phyloP scores from a whole-genome alignment of 768 basidiomycete species.

The Leccinum uliginosum region DNA sequence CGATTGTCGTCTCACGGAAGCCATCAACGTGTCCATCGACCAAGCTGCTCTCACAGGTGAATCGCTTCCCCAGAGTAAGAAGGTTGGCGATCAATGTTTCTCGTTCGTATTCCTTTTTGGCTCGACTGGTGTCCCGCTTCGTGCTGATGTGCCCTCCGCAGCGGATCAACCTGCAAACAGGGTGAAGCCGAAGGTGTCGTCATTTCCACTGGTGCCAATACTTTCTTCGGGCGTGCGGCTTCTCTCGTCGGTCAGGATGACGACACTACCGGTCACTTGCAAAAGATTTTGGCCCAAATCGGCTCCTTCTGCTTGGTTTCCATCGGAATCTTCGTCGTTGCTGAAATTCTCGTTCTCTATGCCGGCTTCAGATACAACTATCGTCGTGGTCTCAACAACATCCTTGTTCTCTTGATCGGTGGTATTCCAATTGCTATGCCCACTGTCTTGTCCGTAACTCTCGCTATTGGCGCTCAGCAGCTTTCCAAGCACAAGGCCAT shows the following conservation, averaged over 20 bases:
- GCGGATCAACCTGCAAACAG: slow-evolving; percentile 97
- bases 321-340: slow-evolving; percentile 93
- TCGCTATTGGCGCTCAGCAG: slow-evolving; percentile 98
- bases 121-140: neutral
- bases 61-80: slow-evolving; percentile 91
- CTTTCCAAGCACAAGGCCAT: slow-evolving; percentile 99
- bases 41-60: slow-evolving; percentile 98
- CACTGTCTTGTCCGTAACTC: slow-evolving; percentile 95
- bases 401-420: slow-evolving; percentile 98
- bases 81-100: slow-evolving; percentile 94
- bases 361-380: slow-evolving; percentile 87
- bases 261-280: slow-evolving; percentile 96
- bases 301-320: slow-evolving; percentile 96
- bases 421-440: slow-evolving; percentile 99
- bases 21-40: slow-evolving; percentile 97
- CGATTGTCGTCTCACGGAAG: slow-evolving; percentile 94
- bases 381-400: slow-evolving; percentile 94
- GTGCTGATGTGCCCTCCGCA: slow-evolving; percentile 23
- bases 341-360: slow-evolving; percentile 92
- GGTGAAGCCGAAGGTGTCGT: slow-evolving; percentile 99
- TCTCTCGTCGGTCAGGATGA: slow-evolving; percentile 97
- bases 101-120: slow-evolving; percentile 57
- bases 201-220: slow-evolving; percentile 96
- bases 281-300: slow-evolving; percentile 97
- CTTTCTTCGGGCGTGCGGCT: slow-evolving; percentile 98